phyloP scores from a whole-genome alignment of 768 basidiomycete species.

The Lactarius hatsudake region DNA sequence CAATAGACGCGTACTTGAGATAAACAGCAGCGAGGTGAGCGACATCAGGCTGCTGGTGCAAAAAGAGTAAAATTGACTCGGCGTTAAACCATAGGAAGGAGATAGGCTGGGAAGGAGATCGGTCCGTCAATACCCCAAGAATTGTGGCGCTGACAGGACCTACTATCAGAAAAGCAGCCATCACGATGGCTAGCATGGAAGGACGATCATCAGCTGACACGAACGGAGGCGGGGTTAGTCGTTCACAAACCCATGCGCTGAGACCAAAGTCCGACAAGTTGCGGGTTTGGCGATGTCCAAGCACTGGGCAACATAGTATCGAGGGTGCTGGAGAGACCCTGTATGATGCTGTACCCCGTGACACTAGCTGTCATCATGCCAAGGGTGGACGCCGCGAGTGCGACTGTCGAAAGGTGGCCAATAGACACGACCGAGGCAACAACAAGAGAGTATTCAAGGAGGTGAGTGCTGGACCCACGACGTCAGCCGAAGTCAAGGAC shows the following conservation, averaged over 20 bases:
- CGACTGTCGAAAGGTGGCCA: constrained; percentile 86
- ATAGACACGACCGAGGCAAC: constrained; percentile 82
- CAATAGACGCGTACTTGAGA: constrained; percentile 70
- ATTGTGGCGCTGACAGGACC: constrained; percentile 13
- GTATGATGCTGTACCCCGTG: constrained; percentile 75
- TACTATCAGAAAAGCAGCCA: constrained; percentile 60
- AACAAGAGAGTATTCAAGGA: constrained; percentile 84
- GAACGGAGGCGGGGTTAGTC: background rate
- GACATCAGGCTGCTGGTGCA: constrained; percentile 82
- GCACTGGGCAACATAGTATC: constrained; percentile 94
- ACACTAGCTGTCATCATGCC: constrained; percentile 51
- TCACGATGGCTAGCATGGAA: constrained; percentile 53
- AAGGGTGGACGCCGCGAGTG: constrained; percentile 70
- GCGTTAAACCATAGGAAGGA: constrained; percentile 77
- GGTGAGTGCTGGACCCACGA: constrained; percentile 53
- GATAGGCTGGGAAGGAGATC: constrained; percentile 43
- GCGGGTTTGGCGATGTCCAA: constrained; percentile 86
- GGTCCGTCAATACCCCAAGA: background rate
- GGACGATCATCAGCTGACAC: background rate
- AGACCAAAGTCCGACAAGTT: constrained; percentile 85
- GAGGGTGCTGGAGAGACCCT: constrained; percentile 79
- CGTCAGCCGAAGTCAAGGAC: constrained; percentile 2
- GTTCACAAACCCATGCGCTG: constrained; percentile 74
- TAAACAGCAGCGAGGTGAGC: constrained; percentile 74
- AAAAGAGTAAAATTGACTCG: constrained; percentile 69